A percentile compares a stretch with the other conserved stretches of the same genome.
Conservation (phyloP, 768 basidiomycete species). For the Trametes gibbosa region DNA sequence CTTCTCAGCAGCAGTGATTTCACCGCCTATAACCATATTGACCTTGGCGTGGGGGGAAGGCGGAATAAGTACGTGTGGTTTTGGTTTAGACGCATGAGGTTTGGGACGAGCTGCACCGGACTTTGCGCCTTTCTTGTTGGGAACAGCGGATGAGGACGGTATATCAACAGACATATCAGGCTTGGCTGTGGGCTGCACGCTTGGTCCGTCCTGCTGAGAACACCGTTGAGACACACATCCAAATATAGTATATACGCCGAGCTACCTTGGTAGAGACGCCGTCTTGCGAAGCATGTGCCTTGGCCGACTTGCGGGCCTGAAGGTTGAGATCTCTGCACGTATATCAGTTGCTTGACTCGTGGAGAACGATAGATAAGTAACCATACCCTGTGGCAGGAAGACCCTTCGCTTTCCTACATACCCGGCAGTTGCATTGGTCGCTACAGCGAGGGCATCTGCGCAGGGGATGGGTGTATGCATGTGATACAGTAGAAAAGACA, state of each 20-base stretch:
- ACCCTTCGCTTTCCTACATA: conserved; percentile 63
- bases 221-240: too few species aligned
- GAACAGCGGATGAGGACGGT: conserved; percentile 4
- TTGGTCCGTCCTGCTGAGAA: too few species aligned
- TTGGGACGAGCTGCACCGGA: background rate
- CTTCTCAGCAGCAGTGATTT: conserved; percentile 1
- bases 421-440: conserved; percentile 63
- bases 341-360: background rate
- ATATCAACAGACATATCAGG: too few species aligned
- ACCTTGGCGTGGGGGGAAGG: background rate
- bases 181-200: too few species aligned
- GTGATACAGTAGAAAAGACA: background rate
- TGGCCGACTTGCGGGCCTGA: conserved; percentile 37
- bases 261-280: too few species aligned
- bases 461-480: background rate
- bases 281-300: conserved; percentile 36
- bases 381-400: conserved; percentile 58
- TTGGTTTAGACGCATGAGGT: background rate
- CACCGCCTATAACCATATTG: background rate
- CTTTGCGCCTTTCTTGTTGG: background rate
- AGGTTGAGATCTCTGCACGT: conserved; percentile 36
- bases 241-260: too few species aligned
- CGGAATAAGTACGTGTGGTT: conserved; percentile 6
- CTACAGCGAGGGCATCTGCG: conserved; percentile 68
- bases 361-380: background rate